These are phyloP conservation scores for Trebouxia sp. DNA, from an alignment of 139 green algal species.

Conservation along the genomic window DNA sequence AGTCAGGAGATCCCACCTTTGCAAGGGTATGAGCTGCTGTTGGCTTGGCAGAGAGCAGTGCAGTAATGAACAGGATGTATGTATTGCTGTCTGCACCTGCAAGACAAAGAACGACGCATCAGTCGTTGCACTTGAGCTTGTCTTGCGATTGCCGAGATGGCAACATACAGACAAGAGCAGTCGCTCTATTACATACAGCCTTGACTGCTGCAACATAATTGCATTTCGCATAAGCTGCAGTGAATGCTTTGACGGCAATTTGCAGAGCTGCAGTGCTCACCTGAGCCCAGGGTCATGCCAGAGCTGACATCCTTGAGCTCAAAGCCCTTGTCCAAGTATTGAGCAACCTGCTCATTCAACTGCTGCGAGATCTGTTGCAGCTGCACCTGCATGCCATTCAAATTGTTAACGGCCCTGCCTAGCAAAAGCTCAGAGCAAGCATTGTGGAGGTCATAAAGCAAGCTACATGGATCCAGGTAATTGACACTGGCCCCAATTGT, in stretches of 20 bases:
- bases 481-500: too few relatives aligned
- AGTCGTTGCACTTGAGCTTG: too few relatives aligned
- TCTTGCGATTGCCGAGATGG: not conserved
- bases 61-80: not conserved
- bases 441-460: too few relatives aligned
- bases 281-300: not conserved
- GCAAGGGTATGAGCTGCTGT: not conserved
- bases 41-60: not conserved
- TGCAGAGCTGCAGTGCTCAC: not conserved
- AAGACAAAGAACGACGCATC: too few relatives aligned
- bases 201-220: too few relatives aligned
- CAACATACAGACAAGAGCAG: too few relatives aligned
- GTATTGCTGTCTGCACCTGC: not conserved
- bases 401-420: too few relatives aligned
- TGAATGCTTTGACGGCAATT: too few relatives aligned
- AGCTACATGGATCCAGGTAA: too few relatives aligned
- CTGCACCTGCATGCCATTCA: slow-evolving; percentile 9
- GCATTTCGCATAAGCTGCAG: too few relatives aligned
- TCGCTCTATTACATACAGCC: too few relatives aligned
- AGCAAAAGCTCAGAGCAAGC: too few relatives aligned
- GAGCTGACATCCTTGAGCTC: slow-evolving; percentile 1
- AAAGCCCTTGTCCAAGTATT: not conserved
- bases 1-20: not conserved
- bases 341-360: not conserved
- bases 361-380: not conserved